Base-by-base conservation (phyloP, 305 asterid genomes). In the Fraxinus latifolia region DNA sequence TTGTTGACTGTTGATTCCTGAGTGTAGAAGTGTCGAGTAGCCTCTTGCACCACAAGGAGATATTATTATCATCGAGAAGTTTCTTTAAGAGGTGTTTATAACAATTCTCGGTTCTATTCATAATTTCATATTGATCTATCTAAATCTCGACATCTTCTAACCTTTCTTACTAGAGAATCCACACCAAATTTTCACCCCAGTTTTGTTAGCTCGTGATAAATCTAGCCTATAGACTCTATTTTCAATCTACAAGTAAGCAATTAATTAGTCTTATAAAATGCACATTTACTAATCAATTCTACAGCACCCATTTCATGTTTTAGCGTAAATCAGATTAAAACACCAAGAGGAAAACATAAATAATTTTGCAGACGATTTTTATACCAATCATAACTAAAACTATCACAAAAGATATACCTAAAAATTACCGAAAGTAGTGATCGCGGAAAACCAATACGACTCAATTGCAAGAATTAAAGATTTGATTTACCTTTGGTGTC, bases 401-500 rank as follows among this genome's bases (percentile, higher is more conserved):
- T 62, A 21, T 21, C 72, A 1, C 17, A 47, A 47, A 47, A 47
- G 60, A 47, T 47, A 47, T 0, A 15, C 60, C 55, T 44, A 44
- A 44, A 3, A 0, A 47, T 14, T 14, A 47, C 19, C 60, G 5
- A 15, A 47, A 3, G 60, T 3, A 47, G 25, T 23, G 33, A 62
- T 62, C 72, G n/a, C n/a, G 72, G 29, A 62, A 23, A 21, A 62
- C 72, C 72, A 55, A 39, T 19, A 42, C 77, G n/a, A 72, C 15
- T 29, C 36, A 36, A 50, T 23, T 15, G 21, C 55, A 75, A 21
- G 23, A 74, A 47, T 9, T 14, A 27, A 5, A 19, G 47, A 74
- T 19, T 1, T 44, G 80, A 8, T 81, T 77, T 86, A 93, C 98
- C 87, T 85, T 86, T 85, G 81, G 87, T 50, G 77, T 88, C 91